Evolutionary conservation across 768 basidiomycete species (phyloP), one percentile per base, ranked within the genome.

Genomic region (Collybiopsis luxurians): DNA sequence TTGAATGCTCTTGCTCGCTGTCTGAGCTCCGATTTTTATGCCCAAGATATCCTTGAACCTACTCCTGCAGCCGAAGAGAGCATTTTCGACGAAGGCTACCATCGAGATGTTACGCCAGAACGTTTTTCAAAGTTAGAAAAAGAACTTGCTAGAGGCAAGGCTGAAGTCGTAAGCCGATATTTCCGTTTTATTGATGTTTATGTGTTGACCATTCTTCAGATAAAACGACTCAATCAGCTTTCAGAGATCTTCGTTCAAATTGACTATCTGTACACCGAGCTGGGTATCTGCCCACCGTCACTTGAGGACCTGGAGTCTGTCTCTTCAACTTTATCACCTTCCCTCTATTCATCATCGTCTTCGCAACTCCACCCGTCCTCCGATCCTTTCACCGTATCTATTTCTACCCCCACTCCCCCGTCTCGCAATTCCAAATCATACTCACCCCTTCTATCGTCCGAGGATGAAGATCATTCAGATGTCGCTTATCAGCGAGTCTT

Each of bases 61-160:
- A 68, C 69, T 0, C 64, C 71, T 15, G 81, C 79, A 2, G 53
- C 61, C 6, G 81, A 76, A 7, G 81, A 82, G 56, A 24, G 36
- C 27, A 7, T 30, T 13, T 66, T 73, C 30, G 66, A 73, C 57
- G 59, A 73, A 3, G 59, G 63, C 42, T 73, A 79, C 4, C 78
- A 82, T 63, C 77, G 81, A 23, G 89, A 95, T 63, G 89, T 94
- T 15, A 87, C 85, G 11, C 86, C 89, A 0, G 92, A 94, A 61
- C 81, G 89, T 12, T 91, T 95, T 65, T 78, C 83, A 45, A 86
- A 77, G 63, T 74, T 95, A 4, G 91, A 95, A 76, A 88, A 90
- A 67, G 92, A 95, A 64, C 79, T 94, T 17, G 85, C 90, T 10
- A 78, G 88, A 53, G 92, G 90, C 11, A 93, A 93, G 70, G 81